Evolutionary conservation across 371 early-diverging fungal genomes (phyloP), one percentile per base, ranked within the genome.

Genomic region (Mortierella sp.): DNA sequence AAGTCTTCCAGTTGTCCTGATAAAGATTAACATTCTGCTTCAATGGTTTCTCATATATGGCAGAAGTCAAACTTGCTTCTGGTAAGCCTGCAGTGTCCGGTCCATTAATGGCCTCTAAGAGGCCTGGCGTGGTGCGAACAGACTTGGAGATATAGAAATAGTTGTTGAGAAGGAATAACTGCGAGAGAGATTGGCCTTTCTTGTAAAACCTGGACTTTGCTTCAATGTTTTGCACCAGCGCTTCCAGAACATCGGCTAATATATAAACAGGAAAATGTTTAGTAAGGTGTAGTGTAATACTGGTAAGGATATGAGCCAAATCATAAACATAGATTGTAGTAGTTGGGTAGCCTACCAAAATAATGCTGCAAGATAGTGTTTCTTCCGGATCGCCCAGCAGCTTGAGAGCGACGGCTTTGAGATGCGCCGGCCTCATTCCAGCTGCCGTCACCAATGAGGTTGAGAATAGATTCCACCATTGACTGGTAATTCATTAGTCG

Each of bases 151-250:
- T 88, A 72, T 93, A 93, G 65, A 94, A 89, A 72, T 88, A 93
- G 78, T 96, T 96, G 85, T 96, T 96, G 52, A 95, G 85, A 59
- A 94, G 78, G 74, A 96, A 96, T 24, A 96, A 72, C 6, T 87
- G 86, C 0, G 91, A 87, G 45, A 96, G 70, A 8, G 68, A 47
- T 4, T 92, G 88, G n/a, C 90, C 86, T 68, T 93, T 91, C 69
- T 94, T 94, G 84, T 96, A 96, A 15, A 87, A 88, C 70, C 88
- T 85, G 22, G 94, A 86, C 77, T 93, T 93, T 0, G 71, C 67
- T 52, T 95, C 94, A 53, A 95, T 70, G 13, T 87, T 90, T 9
- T 84, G 75, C 7, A 87, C 83, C 63, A 95, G 86, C 19, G 91
- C 87, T 69, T 92, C 89, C 21, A 91, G 63, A 5, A 92, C 86